These are phyloP conservation scores for Citrus hindsii DNA, from an alignment of 345 rosid genomes.

Conservation along the genomic window DNA sequence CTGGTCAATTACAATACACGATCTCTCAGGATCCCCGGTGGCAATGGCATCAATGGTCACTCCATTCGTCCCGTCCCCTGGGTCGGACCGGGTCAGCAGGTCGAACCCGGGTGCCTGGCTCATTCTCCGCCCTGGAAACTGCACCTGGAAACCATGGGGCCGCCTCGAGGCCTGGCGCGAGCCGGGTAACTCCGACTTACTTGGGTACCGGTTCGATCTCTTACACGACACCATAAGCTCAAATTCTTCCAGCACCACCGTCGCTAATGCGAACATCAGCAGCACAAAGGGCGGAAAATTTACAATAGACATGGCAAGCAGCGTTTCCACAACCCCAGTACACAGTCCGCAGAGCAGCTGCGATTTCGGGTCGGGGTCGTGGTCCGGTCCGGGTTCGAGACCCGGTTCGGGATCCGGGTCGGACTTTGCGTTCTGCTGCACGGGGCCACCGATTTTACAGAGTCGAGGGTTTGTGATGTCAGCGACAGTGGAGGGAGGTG, in stretches of 20 bases:
- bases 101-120: conserved; percentile 97
- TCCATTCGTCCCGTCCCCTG: conserved; percentile 90
- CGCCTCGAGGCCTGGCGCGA: conserved; percentile 94
- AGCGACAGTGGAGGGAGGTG: conserved; percentile 63
- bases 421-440: conserved; percentile 41
- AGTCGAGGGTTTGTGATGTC: conserved; percentile 85
- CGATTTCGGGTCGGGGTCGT: conserved; percentile 66
- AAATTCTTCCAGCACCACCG: conserved; percentile 26
- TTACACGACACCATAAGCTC: conserved; percentile 52
- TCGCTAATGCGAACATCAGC: conserved; percentile 47
- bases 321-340: conserved; percentile 42
- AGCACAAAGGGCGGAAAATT: conserved; percentile 77
- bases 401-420: conserved; percentile 80
- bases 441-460: conserved; percentile 21
- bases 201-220: conserved; percentile 83
- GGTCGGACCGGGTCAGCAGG: conserved; percentile 71
- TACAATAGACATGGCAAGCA: conserved; percentile 58
- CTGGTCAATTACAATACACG: conserved; percentile 90
- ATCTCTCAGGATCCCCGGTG: conserved; percentile 92
- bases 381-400: conserved; percentile 43
- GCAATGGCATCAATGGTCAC: conserved; percentile 99
- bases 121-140: conserved; percentile 70
- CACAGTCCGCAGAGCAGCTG: conserved; percentile 80
- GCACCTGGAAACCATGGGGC: conserved; percentile 98
- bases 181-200: conserved; percentile 37